Evolutionary conservation across 2,329 filamentous ascomycete species (phyloP).

Genomic region (Talaromyces atroroseus): DNA sequence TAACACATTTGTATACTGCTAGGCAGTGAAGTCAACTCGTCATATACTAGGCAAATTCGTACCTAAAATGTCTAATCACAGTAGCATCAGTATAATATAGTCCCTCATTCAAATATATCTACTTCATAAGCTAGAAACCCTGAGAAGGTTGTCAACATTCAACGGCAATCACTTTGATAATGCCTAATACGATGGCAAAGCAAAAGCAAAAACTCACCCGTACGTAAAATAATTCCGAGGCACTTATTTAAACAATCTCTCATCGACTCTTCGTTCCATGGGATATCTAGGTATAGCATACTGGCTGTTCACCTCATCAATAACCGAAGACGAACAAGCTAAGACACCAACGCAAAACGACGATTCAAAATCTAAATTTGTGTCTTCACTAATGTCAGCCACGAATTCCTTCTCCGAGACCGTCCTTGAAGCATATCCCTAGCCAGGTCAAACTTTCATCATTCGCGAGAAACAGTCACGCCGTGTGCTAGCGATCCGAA

Average conservation of each 20-base stretch:
- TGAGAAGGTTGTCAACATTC: too few relatives aligned
- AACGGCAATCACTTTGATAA: too few relatives aligned
- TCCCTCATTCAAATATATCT: too few relatives aligned
- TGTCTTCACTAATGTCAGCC: not conserved
- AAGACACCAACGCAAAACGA: not conserved
- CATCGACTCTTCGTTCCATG: not conserved
- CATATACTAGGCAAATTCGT: too few relatives aligned
- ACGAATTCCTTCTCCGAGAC: not conserved
- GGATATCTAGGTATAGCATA: not conserved
- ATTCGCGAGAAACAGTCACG: not conserved
- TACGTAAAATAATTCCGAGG: not conserved
- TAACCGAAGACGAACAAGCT: not conserved
- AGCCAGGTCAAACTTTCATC: not conserved
- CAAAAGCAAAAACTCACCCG: not conserved
- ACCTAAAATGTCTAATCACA: too few relatives aligned
- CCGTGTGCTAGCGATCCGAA: not conserved
- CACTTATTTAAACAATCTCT: not conserved
- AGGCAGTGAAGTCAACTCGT: not conserved
- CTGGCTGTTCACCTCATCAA: not conserved
- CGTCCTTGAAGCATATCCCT: not conserved
- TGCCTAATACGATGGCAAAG: not conserved
- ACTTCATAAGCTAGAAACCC: too few relatives aligned
- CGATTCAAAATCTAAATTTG: not conserved
- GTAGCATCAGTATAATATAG: too few relatives aligned
- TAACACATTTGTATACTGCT: too few relatives aligned